phyloP scores from a whole-genome alignment of 257 asterid species.

The Nicotiana otophora region DNA sequence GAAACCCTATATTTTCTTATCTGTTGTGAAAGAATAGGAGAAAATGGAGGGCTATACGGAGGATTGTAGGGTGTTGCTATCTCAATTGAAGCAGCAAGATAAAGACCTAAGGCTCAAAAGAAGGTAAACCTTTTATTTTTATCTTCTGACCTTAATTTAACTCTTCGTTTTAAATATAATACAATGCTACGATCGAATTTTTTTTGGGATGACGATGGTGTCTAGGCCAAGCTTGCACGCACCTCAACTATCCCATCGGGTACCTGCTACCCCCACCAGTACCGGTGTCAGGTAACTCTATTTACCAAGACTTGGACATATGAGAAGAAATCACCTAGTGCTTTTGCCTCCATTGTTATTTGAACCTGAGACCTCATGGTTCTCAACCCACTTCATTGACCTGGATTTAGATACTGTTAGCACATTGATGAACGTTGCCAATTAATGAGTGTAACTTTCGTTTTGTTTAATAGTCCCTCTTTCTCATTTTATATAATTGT shows the following conservation, averaged over 20 bases:
- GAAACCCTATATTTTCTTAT: not conserved
- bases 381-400: too few relatives aligned
- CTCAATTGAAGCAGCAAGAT: slow-evolving; percentile 41
- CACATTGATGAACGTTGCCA: not conserved
- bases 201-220: too few relatives aligned
- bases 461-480: not conserved
- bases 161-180: too few relatives aligned
- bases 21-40: not conserved
- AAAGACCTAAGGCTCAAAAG: slow-evolving; percentile 56
- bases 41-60: slow-evolving; percentile 11
- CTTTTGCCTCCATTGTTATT: too few relatives aligned
- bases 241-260: too few relatives aligned
- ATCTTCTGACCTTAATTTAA: not conserved
- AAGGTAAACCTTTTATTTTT: slow-evolving; percentile 29
- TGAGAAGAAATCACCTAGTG: too few relatives aligned
- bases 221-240: too few relatives aligned
- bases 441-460: not conserved
- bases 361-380: too few relatives aligned
- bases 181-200: too few relatives aligned
- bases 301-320: too few relatives aligned
- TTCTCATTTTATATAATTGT: not conserved
- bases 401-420: not conserved
- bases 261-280: too few relatives aligned
- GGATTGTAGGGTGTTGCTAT: slow-evolving; percentile 33
- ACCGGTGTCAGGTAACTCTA: too few relatives aligned